Evolutionary conservation across 1,284 basidiomycete species (phyloP).

Genomic region (Naganishia cerealis): DNA sequence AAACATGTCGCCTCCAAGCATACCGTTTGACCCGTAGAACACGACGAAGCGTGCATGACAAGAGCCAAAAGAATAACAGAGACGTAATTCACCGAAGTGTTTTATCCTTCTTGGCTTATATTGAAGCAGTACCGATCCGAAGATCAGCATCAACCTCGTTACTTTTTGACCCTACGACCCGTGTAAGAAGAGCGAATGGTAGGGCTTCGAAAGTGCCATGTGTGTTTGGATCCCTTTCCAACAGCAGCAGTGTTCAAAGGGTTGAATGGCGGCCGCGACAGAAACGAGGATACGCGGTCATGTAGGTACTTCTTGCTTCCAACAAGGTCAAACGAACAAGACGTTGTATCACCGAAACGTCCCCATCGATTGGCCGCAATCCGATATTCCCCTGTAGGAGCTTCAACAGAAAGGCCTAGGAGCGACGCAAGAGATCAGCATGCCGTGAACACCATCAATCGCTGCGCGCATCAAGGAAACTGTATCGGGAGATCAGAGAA

Average conservation of each 20-base stretch:
- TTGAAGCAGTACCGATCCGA: slow-evolving; percentile 7
- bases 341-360: slow-evolving; percentile 8
- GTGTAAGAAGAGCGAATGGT: slow-evolving; percentile 23
- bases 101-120: slow-evolving; percentile 29
- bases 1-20: slow-evolving; percentile 28
- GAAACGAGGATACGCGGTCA: slow-evolving; percentile 2
- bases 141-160: slow-evolving; percentile 5
- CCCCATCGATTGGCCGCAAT: neutral
- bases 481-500: slow-evolving; percentile 8
- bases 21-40: slow-evolving; percentile 18
- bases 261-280: neutral
- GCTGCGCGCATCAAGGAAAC: neutral
- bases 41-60: slow-evolving; percentile 10
- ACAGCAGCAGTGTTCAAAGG: neutral
- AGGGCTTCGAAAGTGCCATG: slow-evolving; percentile 30
- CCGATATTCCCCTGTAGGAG: neutral
- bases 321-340: slow-evolving; percentile 24
- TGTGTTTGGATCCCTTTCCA: neutral
- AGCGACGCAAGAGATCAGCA: neutral
- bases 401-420: neutral
- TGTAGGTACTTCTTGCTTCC: slow-evolving; percentile 11
- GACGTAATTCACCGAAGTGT: slow-evolving; percentile 4
- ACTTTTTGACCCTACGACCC: slow-evolving; percentile 30
- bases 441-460: neutral
- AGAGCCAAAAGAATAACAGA: slow-evolving; percentile 27